Base-by-base conservation (phyloP, 257 asterid genomes). In the Perilla frutescens region DNA sequence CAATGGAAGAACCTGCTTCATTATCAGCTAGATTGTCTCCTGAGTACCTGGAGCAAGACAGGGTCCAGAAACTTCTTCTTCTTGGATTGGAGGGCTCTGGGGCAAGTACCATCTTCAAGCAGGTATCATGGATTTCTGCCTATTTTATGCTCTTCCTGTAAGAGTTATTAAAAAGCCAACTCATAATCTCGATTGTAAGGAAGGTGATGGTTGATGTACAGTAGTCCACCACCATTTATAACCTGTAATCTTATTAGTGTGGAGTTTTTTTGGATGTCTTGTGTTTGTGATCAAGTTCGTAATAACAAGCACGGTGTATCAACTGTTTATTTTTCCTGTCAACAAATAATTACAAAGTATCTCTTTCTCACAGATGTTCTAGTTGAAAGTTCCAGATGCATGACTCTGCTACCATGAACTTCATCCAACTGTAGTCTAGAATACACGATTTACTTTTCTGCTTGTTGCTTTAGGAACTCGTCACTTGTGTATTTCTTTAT, bases 31-130 rank as follows among this genome's bases (percentile, higher is more conserved):
- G 86, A 73, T 37, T 77, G 61, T 53, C 72, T 15, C 71, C 87
- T 8, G 85, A 82, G 79, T 41, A 47, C 73, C 56, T 71, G 82
- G 91, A 86, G 78, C 82, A 77, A 66, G 75, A 80, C 34, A 76
- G 81, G 54, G 76, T 73, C 71, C 89, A 77, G 67, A 88, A 84
- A 77, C 86, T 90, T 73, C 85, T 90, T 72, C 89, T 88, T 75
- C 81, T 87, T 59, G 97, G 97, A 72, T 62, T 82, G 79, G 88
- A 82, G 62, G 90, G 87, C 47, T 90, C 93, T 55, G 97, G 91
- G 59, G 59, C 88, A 69, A 87, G 90, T 81, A 83, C 97, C 76
- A 82, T 88, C 71, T 90, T 87, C 77, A 88, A 90, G 87, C 97
- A 88, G 91, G 97, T 88, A 53, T 59, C 32, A 11, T 26, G 32